These are phyloP conservation scores for Picocystis sp. DNA, from an alignment of 163 green algal species.

Conservation along the genomic window DNA sequence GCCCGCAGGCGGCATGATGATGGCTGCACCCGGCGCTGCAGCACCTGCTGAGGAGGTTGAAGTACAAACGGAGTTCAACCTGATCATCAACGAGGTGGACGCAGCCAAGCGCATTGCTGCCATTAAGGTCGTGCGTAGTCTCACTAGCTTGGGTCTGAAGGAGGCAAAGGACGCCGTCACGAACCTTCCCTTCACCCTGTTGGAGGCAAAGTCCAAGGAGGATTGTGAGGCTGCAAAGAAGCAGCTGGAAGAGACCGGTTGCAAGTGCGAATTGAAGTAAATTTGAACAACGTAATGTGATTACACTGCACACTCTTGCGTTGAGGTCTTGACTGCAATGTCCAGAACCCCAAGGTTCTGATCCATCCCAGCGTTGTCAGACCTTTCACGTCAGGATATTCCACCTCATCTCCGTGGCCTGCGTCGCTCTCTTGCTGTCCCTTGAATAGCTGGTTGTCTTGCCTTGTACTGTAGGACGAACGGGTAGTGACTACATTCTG, in stretches of 20 bases:
- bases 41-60: constrained; percentile 12
- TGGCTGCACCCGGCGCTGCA: constrained; percentile 11
- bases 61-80: constrained; percentile 22
- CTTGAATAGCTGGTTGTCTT: too few relatives aligned
- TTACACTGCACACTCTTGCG: background rate
- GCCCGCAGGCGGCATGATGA: constrained; percentile 10
- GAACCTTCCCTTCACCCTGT: constrained; percentile 23
- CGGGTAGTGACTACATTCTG: too few relatives aligned
- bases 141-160: constrained; percentile 26
- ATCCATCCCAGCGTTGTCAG: too few relatives aligned
- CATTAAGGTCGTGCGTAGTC: constrained; percentile 23
- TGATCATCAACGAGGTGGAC: constrained; percentile 18
- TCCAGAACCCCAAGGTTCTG: too few relatives aligned
- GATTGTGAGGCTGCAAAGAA: constrained; percentile 26
- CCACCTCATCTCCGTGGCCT: too few relatives aligned
- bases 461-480: too few relatives aligned
- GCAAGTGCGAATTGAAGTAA: constrained; percentile 24
- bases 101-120: constrained; percentile 15
- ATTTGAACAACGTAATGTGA: background rate
- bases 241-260: constrained; percentile 16
- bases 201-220: constrained; percentile 24
- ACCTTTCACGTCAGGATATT: too few relatives aligned
- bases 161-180: constrained; percentile 32
- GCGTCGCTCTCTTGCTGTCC: too few relatives aligned
- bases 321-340: too few relatives aligned